phyloP scores from a whole-genome alignment of 129 eudicot species.

The Lactuca sativa region DNA sequence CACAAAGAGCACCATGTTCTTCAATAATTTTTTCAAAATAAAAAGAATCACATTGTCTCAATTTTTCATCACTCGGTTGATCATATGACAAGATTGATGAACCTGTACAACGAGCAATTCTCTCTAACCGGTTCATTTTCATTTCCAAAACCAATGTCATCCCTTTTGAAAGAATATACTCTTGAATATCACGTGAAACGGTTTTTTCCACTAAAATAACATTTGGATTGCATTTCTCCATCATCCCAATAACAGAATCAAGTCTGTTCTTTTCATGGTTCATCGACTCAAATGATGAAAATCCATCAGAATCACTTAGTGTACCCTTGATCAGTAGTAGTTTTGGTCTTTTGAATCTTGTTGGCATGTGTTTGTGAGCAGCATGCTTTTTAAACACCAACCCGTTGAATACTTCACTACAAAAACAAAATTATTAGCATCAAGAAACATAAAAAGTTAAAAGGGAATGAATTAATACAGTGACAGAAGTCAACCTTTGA shows the following conservation, averaged over 20 bases:
- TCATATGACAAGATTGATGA: constrained; percentile 63
- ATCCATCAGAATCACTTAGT: constrained; percentile 70
- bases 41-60: constrained; percentile 69
- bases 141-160: constrained; percentile 80
- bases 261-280: constrained; percentile 56
- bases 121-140: constrained; percentile 83
- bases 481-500: constrained; percentile 50
- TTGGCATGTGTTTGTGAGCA: constrained; percentile 97
- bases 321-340: constrained; percentile 74
- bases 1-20: constrained; percentile 56
- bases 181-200: constrained; percentile 82
- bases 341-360: constrained; percentile 65
- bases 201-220: constrained; percentile 86
- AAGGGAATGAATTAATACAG: constrained; percentile 9
- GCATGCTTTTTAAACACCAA: constrained; percentile 94
- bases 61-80: constrained; percentile 45
- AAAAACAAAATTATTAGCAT: constrained; percentile 16
- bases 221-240: constrained; percentile 66
- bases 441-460: neutral
- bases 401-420: constrained; percentile 77
- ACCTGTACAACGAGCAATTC: constrained; percentile 82
- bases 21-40: constrained; percentile 79
- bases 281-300: constrained; percentile 75
- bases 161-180: constrained; percentile 63
- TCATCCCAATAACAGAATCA: constrained; percentile 44